Conservation (phyloP, 768 basidiomycete species). For the Rhodotorula diobovata region DNA sequence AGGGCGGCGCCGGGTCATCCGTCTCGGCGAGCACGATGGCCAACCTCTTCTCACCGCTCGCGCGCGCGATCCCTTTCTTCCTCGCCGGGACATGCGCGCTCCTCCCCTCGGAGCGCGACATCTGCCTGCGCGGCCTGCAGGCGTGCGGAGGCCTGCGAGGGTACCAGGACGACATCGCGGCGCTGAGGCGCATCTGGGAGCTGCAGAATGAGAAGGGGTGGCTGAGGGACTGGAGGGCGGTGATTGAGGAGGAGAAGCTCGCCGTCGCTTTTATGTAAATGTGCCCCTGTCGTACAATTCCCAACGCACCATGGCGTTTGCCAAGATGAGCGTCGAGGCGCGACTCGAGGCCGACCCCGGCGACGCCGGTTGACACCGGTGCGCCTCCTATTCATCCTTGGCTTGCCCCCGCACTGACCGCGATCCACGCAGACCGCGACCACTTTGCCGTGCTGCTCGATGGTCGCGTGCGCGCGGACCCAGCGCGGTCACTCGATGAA, state of each 20-base stretch:
- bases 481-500: no score
- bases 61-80: constrained; percentile 25
- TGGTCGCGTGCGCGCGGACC: no score
- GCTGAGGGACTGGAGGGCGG: constrained; percentile 24
- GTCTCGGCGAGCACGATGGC: neutral
- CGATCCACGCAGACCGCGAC: no score
- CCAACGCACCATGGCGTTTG: no score
- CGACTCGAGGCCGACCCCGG: no score
- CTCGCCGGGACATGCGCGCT: constrained; percentile 27
- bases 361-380: no score
- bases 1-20: neutral
- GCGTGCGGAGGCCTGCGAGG: constrained; percentile 14
- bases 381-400: no score
- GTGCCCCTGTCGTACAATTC: neutral
- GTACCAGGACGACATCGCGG: constrained; percentile 22
- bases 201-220: constrained; percentile 15
- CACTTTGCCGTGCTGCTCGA: no score
- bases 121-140: constrained; percentile 15
- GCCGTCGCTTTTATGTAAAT: constrained; percentile 20
- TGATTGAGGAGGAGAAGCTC: constrained; percentile 18
- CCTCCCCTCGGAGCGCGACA: constrained; percentile 10
- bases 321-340: no score
- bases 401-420: no score
- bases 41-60: constrained; percentile 7
- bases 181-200: constrained; percentile 27